These are phyloP conservation scores for Acer yangbiense DNA, from an alignment of 345 rosid genomes.

Conservation along the genomic window DNA sequence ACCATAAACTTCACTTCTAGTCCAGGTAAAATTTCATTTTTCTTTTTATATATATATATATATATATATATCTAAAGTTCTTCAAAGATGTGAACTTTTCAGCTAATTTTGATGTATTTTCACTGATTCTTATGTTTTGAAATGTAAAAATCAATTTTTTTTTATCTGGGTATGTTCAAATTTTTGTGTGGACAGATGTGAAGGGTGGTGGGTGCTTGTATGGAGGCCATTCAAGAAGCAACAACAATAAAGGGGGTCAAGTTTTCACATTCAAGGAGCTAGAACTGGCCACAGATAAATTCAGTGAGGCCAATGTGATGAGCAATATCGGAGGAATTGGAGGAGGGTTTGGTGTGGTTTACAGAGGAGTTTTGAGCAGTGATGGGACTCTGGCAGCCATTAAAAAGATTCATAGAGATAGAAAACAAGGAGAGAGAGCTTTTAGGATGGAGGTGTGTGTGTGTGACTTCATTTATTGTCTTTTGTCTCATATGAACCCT, in stretches of 20 bases:
- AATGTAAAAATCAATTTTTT: not conserved
- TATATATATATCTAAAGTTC: too few species aligned
- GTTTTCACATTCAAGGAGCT: constrained; percentile 87
- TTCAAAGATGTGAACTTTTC: not conserved
- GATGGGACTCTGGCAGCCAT: constrained; percentile 86
- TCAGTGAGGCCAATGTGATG: constrained; percentile 63
- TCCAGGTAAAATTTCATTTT: constrained; percentile 56
- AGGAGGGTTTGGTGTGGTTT: constrained; percentile 66
- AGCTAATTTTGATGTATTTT: not conserved
- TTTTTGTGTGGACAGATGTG: constrained; percentile 42
- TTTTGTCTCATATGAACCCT: constrained; percentile 7
- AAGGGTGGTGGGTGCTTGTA: constrained; percentile 58
- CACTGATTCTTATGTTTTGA: not conserved
- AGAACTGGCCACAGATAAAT: constrained; percentile 61
- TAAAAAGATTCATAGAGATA: constrained; percentile 61
- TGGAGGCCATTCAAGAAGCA: constrained; percentile 36
- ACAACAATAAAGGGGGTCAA: constrained; percentile 49
- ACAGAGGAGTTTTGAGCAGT: constrained; percentile 54
- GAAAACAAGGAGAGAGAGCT: constrained; percentile 78
- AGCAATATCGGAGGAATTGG: constrained; percentile 32
- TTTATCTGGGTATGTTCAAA: constrained; percentile 12
- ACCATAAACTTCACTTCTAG: constrained; percentile 52
- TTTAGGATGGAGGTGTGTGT: constrained; percentile 74
- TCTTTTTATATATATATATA: too few species aligned
- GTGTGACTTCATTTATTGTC: constrained; percentile 47